A percentile compares a stretch with the other conserved stretches of the same genome.
phyloP scores from a whole-genome alignment of 495 filamentous ascomycete species.

The Aspergillus sclerotioniger region DNA sequence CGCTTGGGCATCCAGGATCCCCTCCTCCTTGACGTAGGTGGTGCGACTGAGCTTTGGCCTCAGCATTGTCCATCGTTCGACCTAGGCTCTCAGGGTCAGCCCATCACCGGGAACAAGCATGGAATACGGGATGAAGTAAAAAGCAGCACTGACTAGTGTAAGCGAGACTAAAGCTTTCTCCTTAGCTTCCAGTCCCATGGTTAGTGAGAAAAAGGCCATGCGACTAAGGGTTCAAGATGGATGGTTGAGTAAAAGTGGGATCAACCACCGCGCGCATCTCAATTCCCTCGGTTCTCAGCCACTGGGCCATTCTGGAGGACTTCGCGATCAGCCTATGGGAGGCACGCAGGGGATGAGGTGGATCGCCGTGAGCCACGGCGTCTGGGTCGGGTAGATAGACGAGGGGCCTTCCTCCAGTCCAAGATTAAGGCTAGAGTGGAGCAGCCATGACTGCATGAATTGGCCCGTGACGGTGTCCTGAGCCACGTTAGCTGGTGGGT shows the following conservation, averaged over 20 bases:
- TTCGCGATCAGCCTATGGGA: neutral
- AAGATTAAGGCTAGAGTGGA: neutral
- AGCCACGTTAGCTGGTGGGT: constrained; percentile 13
- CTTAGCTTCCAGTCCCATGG: no score
- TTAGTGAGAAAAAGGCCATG: no score
- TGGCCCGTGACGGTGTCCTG: constrained; percentile 1
- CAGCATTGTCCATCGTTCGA: neutral
- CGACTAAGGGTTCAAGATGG: no score
- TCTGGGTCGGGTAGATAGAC: no score
- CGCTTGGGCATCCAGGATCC: constrained; percentile 12
- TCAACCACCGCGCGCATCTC: no score
- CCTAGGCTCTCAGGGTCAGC: neutral
- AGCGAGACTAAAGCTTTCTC: no score
- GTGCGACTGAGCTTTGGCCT: constrained; percentile 5
- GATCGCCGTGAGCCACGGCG: neutral
- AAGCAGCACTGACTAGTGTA: no score
- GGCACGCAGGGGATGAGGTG: neutral
- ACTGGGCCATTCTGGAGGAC: neutral
- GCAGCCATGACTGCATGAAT: constrained; percentile 8
- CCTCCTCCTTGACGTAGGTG: constrained; percentile 9
- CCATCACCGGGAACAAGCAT: no score
- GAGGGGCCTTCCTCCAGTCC: no score
- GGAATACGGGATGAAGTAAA: no score
- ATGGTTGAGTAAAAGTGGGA: no score
- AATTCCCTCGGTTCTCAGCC: no score